Conservation (phyloP, 1,139 yeast genomes). For the Kurtzmaniella quercitrusa region DNA sequence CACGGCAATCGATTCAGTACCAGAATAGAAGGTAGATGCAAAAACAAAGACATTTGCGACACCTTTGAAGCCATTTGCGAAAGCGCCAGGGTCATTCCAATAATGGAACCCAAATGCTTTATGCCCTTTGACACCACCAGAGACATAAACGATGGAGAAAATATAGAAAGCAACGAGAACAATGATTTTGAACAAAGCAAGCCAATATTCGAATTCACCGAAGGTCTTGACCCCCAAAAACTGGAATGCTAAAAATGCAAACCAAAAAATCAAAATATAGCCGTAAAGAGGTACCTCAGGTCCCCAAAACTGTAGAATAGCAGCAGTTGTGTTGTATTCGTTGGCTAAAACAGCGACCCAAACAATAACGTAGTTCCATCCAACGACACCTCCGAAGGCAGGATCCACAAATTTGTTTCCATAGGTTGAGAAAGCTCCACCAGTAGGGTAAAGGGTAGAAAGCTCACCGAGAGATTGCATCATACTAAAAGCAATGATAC, state of each 20-base stretch:
- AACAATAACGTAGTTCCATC: conserved; percentile 59
- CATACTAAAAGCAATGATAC: conserved; percentile 53
- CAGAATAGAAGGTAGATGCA: conserved; percentile 58
- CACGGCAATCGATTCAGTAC: conserved; percentile 55
- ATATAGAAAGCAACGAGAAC: conserved; percentile 57
- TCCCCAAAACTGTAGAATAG: conserved; percentile 56
- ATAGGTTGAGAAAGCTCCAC: conserved; percentile 51
- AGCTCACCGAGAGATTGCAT: conserved; percentile 58
- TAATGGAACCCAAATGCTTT: conserved; percentile 50
- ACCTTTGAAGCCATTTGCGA: conserved; percentile 57
- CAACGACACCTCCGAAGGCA: conserved; percentile 58
- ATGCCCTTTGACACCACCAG: conserved; percentile 61
- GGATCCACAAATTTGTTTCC: conserved; percentile 51
- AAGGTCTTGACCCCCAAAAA: conserved; percentile 54
- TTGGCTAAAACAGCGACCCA: conserved; percentile 60
- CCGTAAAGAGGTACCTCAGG: conserved; percentile 59
- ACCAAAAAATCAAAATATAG: conserved; percentile 54
- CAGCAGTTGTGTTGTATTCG: conserved; percentile 53
- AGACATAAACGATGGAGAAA: conserved; percentile 53
- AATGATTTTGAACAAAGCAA: conserved; percentile 52
- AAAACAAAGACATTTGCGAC: conserved; percentile 68
- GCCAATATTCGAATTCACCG: conserved; percentile 69
- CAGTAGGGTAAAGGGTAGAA: conserved; percentile 48
- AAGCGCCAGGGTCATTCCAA: conserved; percentile 51
- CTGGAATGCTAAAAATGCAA: conserved; percentile 48